Base-by-base conservation (phyloP, 2,329 filamentous ascomycete genomes). In the Colletotrichum sojae region DNA sequence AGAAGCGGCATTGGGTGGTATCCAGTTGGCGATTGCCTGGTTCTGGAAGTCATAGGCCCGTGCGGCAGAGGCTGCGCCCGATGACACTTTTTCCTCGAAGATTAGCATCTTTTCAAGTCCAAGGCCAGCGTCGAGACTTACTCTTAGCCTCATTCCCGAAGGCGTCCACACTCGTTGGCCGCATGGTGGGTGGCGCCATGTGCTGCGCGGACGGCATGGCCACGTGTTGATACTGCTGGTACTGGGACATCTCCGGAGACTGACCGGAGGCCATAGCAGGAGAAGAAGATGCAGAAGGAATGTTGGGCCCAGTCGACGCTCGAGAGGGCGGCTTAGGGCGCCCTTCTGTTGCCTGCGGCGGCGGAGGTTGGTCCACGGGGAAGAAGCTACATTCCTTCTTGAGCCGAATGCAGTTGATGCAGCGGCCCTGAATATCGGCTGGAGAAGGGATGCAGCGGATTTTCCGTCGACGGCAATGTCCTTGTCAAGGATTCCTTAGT, bases 381-480 rank as follows among this genome's bases (percentile, higher is more conserved):
- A 91, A 93, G 81, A 97, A 98, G 77, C 92, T 94, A 81, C 95
- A 98, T 73, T 97, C 94, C 77, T 97, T 98, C 80, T 97, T 97
- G 77, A 98, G 83, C 54, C 94, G 90, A 75, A 97, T 97, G 81
- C 95, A 98, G 83, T 97, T 97, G 72, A 92, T 89, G 81, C 95
- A 98, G 72, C 94, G 91, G 53, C 91, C 90, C 76, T 93, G 89
- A 10, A 86, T 78, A 74, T 97, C 94, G 72, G 91, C 90, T 56
- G 89, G 86, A 9, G 93, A 90, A 51, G 94, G 87, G 59, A 97
- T 89, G 80, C 95, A 98, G 81, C 95, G 88, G 71, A 98, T 98
- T 82, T 98, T 98, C 74, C 95, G 91, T 78, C 93, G 89, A 76
- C 95, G 93, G 79, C 95, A 98, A 78, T 98, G 94, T 64, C 92